Conservation (phyloP, 176 grass and related monocot species). For the Cenchrus americanus region DNA sequence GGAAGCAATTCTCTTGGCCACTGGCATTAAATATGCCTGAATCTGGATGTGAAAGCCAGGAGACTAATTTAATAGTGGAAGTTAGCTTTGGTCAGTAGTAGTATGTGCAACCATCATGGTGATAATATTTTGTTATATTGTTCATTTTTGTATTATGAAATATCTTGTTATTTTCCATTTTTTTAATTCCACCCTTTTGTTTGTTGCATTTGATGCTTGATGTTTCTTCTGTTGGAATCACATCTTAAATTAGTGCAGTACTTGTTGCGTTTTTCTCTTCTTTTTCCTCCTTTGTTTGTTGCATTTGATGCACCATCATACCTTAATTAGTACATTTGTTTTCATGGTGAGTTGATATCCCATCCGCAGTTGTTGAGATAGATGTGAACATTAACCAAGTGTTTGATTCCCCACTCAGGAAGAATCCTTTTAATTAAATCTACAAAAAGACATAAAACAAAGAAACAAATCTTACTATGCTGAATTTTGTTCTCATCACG, state of each 20-base stretch:
- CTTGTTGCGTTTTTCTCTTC: neutral
- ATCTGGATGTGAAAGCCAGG: neutral
- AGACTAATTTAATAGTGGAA: slow-evolving; percentile 2
- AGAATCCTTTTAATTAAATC: too few species aligned
- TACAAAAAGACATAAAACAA: neutral
- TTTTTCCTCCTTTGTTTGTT: neutral
- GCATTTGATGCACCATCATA: neutral
- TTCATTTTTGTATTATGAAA: neutral
- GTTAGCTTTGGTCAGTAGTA: slow-evolving; percentile 2
- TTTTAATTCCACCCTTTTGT: neutral
- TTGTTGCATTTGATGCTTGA: slow-evolving; percentile 22
- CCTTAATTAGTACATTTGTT: neutral
- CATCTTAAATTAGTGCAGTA: neutral
- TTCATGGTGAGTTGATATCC: slow-evolving; percentile 26
- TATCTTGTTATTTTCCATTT: neutral
- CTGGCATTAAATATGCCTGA: neutral
- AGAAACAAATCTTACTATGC: neutral
- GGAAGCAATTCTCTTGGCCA: slow-evolving; percentile 26
- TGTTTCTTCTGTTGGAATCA: neutral
- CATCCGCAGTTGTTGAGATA: slow-evolving; percentile 4
- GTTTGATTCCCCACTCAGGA: neutral
- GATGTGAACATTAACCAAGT: slow-evolving; percentile 7
- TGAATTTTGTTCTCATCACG: neutral
- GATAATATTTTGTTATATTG: neutral
- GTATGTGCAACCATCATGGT: neutral